Base-by-base conservation (phyloP, 2,329 filamentous ascomycete genomes). In the Geosmithia morbida region DNA sequence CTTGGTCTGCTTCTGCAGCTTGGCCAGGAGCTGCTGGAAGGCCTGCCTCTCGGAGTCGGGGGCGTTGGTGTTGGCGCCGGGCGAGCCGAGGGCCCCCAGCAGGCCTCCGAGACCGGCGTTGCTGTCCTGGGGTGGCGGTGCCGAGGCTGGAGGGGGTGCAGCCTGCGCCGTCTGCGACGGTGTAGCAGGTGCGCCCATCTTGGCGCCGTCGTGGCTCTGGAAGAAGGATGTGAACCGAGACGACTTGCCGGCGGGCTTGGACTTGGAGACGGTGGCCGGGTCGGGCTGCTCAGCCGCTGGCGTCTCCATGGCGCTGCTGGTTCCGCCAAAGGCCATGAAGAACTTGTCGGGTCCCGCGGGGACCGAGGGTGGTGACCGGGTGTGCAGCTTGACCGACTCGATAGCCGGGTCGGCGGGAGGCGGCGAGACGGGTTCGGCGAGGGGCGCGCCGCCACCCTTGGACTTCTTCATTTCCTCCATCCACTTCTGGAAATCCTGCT, bases 401-500 rank as follows among this genome's bases (percentile, higher is more conserved):
- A 59, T 51, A 16, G 59, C 56, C 19, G 64, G 55, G 29, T 64
- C 66, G 17, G 63, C 49, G 43, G 63, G 56, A 17, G 65, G 56
- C 3, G 61, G 48, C 37, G 56, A 51, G 14, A 55, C 50, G 5
- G 64, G 56, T 48, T 66, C 64, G 48, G 65, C 59, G 33, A 56
- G 53, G 4, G 59, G 51, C 44, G 60, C 46, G 7, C 55, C 57
- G 43, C 57, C 61, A 50, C 60, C 66, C 56, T 72, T 77, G 51
- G 77, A 74, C 40, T 80, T 81, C 63, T 85, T 90, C 87, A 94
- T 94, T 52, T 75, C 76, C 56, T 94, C 87, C 73, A 95, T 95
- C 80, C 90, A 96, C 54, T 86, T 86, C 66, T 94, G 83, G 62
- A 96, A 94, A 54, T 96, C 89, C 58, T 94, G 88, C 57, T 87